Conservation (phyloP, 805 yeast species). For the Metschnikowia vanudenii region DNA sequence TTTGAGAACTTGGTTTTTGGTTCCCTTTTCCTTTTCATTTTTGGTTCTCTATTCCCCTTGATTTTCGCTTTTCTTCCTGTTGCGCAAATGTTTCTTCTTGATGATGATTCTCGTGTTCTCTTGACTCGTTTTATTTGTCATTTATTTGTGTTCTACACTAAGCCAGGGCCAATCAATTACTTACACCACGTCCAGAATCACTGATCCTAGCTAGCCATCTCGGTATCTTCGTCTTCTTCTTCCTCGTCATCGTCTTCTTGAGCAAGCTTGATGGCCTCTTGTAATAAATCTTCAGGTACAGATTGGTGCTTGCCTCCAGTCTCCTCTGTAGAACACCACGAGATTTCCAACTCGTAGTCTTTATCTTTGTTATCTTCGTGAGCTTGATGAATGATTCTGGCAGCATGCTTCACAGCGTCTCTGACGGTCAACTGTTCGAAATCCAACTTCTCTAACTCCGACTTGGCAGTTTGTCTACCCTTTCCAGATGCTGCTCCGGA, state of each 20-base stretch:
- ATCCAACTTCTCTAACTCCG: conserved; percentile 90
- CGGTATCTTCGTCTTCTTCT: conserved; percentile 55
- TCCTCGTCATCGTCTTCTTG: conserved; percentile 81
- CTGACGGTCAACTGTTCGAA: conserved; percentile 62
- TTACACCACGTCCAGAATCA: too few relatives aligned
- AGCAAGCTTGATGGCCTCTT: conserved; percentile 82
- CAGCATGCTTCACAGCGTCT: conserved; percentile 92
- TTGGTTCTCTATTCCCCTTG: too few relatives aligned
- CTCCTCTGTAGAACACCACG: conserved; percentile 79
- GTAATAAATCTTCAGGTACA: conserved; percentile 75
- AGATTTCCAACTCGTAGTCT: conserved; percentile 90
- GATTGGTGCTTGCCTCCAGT: conserved; percentile 78
- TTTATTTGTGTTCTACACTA: conserved; percentile 1
- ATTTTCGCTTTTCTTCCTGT: too few relatives aligned
- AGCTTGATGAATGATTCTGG: conserved; percentile 86
- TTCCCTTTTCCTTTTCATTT: too few relatives aligned
- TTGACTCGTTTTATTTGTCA: neutral
- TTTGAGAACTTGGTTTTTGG: too few relatives aligned
- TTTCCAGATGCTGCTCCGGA: conserved; percentile 97
- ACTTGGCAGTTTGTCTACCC: conserved; percentile 97
- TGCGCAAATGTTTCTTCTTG: too few relatives aligned
- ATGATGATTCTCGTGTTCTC: too few relatives aligned
- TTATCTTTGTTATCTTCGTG: conserved; percentile 98
- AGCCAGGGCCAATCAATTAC: neutral
- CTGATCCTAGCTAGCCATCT: conserved; percentile 16